Evolutionary conservation across 1,284 basidiomycete genomes (phyloP), one percentile per base, ranked within the genome.

Genomic region (Volvariella surrecta): DNA sequence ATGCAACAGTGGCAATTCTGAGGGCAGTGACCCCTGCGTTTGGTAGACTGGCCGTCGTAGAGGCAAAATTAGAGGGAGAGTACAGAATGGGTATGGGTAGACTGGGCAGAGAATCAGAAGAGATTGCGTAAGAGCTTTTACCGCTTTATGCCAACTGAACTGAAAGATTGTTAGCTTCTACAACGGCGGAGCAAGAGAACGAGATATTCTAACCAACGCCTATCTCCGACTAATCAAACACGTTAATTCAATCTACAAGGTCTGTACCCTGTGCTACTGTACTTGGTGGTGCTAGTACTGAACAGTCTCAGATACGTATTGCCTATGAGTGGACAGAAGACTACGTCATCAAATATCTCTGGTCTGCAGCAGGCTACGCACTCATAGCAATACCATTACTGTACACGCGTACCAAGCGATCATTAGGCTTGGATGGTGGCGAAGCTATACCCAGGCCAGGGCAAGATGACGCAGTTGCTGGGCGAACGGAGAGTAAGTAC

Each of bases 311-410:
- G 82, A 84, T 87, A 40, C 79, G 86, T 18, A 87, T 89, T 42
- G 81, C 81, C 1, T 90, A 90, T 55, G 85, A 89, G 53, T 88
- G 83, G 90, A 94, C 88, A 0, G 89, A 94, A 57, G 91, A 95
- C 66, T 90, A 89, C 52, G 84, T 95, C 7, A 91, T 94, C 69
- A 94, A 95, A 61, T 95, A 95, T 58, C 67, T 90, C 8, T 95
- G 92, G 91, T 91, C 87, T 17, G 92, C 90, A 0, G 82, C 83
- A 4, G 91, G 91, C 0, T 95, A 94, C 58, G 77, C 76, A 3
- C 72, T 96, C 20, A 95, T 95, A 57, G 89, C 89, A 3, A 83
- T 95, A 4, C 92, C 92, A 0, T 73, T 94, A 13, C 68, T 94
- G 38, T 81, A 87, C 50, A 82, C 75, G 1, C 54, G 72, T 44